These are phyloP conservation scores for Apiotrichum domesticum DNA, from an alignment of 1,284 basidiomycete species.

Conservation along the genomic window DNA sequence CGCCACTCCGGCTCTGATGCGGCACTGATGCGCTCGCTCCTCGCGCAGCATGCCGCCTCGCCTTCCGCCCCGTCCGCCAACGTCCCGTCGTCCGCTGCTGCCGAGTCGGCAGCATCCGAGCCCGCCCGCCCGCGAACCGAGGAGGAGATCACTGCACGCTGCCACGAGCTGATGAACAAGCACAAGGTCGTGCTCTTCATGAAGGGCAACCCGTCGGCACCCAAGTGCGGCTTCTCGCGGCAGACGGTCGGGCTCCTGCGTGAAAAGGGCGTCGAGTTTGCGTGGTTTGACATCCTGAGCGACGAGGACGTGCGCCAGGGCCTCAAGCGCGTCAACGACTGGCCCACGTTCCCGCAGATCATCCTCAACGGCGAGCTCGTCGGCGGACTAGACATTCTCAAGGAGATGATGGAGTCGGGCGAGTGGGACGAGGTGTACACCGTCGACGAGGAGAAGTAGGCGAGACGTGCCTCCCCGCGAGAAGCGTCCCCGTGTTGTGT, in stretches of 20 bases:
- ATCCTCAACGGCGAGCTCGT: constrained; percentile 79
- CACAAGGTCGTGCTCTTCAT: constrained; percentile 77
- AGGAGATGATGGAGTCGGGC: constrained; percentile 56
- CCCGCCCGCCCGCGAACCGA: constrained; percentile 38
- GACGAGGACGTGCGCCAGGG: constrained; percentile 65
- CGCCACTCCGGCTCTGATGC: constrained; percentile 81
- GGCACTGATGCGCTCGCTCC: constrained; percentile 57
- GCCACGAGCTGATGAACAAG: constrained; percentile 58
- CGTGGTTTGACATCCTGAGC: constrained; percentile 65
- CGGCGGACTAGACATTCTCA: constrained; percentile 61
- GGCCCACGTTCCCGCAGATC: constrained; percentile 58
- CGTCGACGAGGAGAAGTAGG: constrained; percentile 4
- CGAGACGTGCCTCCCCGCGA: too few relatives aligned
- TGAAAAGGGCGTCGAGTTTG: constrained; percentile 59
- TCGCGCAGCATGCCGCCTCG: constrained; percentile 55
- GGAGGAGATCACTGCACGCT: constrained; percentile 49
- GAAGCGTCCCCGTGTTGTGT: neutral
- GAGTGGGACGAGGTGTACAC: constrained; percentile 44
- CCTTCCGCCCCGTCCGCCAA: constrained; percentile 44
- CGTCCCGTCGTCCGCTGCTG: constrained; percentile 14
- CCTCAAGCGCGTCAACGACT: constrained; percentile 48
- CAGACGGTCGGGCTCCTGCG: constrained; percentile 61
- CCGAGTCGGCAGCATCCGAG: constrained; percentile 27
- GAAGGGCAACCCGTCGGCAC: constrained; percentile 85
- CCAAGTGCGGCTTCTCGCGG: constrained; percentile 77